These are phyloP conservation scores for Sporothrix variecibatus DNA, from an alignment of 2,329 filamentous ascomycete genomes.

Conservation along the genomic window DNA sequence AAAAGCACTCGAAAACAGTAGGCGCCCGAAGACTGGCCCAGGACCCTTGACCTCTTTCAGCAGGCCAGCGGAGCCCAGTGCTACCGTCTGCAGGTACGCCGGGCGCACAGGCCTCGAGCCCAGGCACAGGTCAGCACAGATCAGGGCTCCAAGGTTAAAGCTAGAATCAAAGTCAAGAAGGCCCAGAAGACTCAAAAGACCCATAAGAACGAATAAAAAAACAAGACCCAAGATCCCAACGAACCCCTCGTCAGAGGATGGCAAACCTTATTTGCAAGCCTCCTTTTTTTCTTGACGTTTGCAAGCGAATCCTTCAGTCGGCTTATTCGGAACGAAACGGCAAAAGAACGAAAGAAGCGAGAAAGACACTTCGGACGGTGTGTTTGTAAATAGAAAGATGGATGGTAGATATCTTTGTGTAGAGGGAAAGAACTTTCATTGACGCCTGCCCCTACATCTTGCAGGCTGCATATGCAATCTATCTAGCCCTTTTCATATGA, in stretches of 20 bases:
- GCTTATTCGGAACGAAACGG: background rate
- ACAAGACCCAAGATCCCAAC: background rate
- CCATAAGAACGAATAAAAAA: background rate
- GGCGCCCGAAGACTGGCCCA: background rate
- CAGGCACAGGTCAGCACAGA: background rate
- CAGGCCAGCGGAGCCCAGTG: background rate
- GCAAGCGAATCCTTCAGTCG: background rate
- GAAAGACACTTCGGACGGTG: background rate
- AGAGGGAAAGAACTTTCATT: background rate
- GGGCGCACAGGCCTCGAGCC: background rate
- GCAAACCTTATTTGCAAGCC: background rate
- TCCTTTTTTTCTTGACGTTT: background rate
- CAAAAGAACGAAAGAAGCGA: background rate
- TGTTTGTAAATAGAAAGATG: background rate
- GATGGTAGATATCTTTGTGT: background rate
- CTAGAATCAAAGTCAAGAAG: background rate
- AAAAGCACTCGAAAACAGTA: background rate
- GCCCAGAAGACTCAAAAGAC: background rate
- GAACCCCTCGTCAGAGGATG: background rate
- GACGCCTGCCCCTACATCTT: background rate
- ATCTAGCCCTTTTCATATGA: background rate
- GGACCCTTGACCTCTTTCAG: background rate
- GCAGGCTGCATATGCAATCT: background rate
- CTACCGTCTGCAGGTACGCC: conserved; percentile 3
- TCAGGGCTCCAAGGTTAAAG: background rate